Conservation (phyloP, 176 grass and related monocot species). For the Thalia dealbata region DNA sequence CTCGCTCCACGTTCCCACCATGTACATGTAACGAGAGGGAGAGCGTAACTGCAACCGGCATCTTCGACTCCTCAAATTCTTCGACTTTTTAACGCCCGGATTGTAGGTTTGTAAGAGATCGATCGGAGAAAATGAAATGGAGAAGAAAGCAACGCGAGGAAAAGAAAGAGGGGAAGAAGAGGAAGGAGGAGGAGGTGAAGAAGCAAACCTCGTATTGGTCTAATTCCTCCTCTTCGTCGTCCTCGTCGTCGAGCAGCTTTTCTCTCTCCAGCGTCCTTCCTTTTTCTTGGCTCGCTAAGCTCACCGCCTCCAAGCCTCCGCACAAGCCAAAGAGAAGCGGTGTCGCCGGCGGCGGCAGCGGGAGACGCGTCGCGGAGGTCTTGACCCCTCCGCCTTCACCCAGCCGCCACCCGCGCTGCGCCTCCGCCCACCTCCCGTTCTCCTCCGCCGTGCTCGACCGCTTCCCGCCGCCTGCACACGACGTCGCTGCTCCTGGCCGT, state of each 20-base stretch:
- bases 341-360: not conserved
- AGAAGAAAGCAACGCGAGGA: not conserved
- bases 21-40: no score
- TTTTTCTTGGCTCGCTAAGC: slow-evolving; percentile 10
- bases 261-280: slow-evolving; percentile 10
- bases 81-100: no score
- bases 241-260: not conserved
- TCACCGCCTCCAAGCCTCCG: slow-evolving; percentile 2
- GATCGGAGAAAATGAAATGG: not conserved
- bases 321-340: not conserved
- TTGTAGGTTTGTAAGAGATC: no score
- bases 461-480: not conserved
- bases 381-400: slow-evolving; percentile 2
- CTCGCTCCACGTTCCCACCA: not conserved
- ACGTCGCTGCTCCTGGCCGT: not conserved
- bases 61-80: no score
- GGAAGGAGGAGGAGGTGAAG: not conserved
- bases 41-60: not conserved
- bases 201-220: not conserved
- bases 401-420: not conserved
- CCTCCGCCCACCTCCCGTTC: slow-evolving; percentile 4
- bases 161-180: no score
- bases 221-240: no score
- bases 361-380: not conserved
- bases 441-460: not conserved